Evolutionary conservation across 1,284 basidiomycete genomes (phyloP).

Genomic region (Neonothopanus nambi): DNA sequence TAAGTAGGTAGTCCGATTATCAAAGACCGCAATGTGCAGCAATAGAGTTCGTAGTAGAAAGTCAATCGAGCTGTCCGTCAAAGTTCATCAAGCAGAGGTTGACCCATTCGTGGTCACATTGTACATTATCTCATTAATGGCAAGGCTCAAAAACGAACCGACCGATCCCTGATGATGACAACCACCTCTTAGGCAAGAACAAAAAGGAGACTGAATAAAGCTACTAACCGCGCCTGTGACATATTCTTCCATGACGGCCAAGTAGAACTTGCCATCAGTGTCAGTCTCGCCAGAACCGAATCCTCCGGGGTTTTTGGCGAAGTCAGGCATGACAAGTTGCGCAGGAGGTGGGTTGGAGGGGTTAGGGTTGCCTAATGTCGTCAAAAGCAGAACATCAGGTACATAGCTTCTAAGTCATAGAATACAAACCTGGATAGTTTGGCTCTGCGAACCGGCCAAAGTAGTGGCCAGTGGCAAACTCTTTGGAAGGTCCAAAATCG

Average conservation of each 20-base stretch:
- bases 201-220: background rate
- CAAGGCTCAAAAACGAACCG: slow-evolving; percentile 21
- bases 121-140: slow-evolving; percentile 18
- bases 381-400: background rate
- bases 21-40: no score
- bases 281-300: slow-evolving; percentile 37
- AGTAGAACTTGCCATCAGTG: slow-evolving; percentile 36
- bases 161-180: slow-evolving; percentile 15
- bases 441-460: slow-evolving; percentile 39
- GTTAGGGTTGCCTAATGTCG: slow-evolving; percentile 34
- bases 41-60: no score
- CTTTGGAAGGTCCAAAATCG: slow-evolving; percentile 24
- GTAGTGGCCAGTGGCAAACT: slow-evolving; percentile 36
- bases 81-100: background rate
- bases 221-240: slow-evolving; percentile 34
- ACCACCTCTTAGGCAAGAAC: background rate
- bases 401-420: slow-evolving; percentile 20
- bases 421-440: slow-evolving; percentile 39
- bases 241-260: slow-evolving; percentile 50
- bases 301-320: slow-evolving; percentile 41
- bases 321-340: slow-evolving; percentile 49
- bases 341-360: slow-evolving; percentile 41
- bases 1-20: no score
- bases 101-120: slow-evolving; percentile 15
- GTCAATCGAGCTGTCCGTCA: background rate